Conservation (phyloP, 192 early-diverging fungal species). For the Bifiguratus adelaidae region DNA sequence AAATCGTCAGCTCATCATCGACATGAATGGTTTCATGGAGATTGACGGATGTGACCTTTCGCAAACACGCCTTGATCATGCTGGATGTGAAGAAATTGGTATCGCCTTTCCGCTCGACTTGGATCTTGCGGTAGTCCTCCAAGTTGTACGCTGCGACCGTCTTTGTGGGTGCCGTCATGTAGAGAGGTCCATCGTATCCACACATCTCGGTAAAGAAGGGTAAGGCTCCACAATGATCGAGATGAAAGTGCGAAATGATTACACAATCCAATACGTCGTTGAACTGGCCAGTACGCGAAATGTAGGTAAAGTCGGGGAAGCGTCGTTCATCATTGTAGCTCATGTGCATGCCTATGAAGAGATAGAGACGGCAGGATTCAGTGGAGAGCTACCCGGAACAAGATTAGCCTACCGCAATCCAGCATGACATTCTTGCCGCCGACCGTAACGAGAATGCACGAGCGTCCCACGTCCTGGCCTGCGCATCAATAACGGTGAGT, state of each 20-base stretch:
- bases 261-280: conserved; percentile 81
- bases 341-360: conserved; percentile 69
- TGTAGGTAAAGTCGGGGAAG: conserved; percentile 93
- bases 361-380: too few species aligned
- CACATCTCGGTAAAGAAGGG: conserved; percentile 93
- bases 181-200: conserved; percentile 93
- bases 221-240: conserved; percentile 97
- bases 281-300: conserved; percentile 72
- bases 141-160: conserved; percentile 92
- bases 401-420: conserved; percentile 56
- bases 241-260: conserved; percentile 94
- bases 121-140: conserved; percentile 91
- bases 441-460: conserved; percentile 70
- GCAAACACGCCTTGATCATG: conserved; percentile 90
- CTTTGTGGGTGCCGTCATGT: conserved; percentile 96
- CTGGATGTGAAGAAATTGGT: conserved; percentile 80
- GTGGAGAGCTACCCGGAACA: too few species aligned
- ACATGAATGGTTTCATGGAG: conserved; percentile 78
- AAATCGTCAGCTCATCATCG: conserved; percentile 74
- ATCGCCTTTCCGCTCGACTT: conserved; percentile 81
- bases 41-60: conserved; percentile 83
- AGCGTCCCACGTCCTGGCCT: conserved; percentile 85
- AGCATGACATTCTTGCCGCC: conserved; percentile 83
- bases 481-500: too few species aligned
- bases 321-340: conserved; percentile 86